phyloP scores from a whole-genome alignment of 139 green algal species.

The Chlorella vulgaris region DNA sequence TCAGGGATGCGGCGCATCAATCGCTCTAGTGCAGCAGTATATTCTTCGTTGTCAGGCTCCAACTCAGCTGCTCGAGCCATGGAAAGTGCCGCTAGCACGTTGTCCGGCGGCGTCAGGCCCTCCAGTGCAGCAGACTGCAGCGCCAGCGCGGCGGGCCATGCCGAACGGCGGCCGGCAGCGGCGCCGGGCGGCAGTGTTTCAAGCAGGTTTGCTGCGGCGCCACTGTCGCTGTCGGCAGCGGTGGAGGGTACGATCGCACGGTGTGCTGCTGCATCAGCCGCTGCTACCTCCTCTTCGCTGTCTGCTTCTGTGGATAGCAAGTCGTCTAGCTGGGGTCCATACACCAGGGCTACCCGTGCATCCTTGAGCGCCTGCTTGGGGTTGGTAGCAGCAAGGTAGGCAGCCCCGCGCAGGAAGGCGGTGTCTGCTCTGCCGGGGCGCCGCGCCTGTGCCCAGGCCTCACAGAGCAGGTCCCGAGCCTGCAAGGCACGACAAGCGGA shows the following conservation, averaged over 20 bases:
- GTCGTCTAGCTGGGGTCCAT: conserved; percentile 25
- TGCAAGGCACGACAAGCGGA: too few relatives aligned
- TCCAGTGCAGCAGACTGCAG: conserved; percentile 40
- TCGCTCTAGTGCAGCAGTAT: conserved; percentile 33
- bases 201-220: not conserved
- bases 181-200: not conserved
- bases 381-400: conserved; percentile 30
- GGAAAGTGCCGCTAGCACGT: conserved; percentile 34
- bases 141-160: conserved; percentile 40
- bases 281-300: not conserved
- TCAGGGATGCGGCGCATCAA: conserved; percentile 53
- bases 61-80: conserved; percentile 15
- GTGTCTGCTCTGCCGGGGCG: conserved; percentile 24
- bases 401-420: conserved; percentile 31
- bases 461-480: conserved; percentile 28
- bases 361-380: conserved; percentile 36
- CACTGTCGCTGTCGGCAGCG: not conserved
- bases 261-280: not conserved
- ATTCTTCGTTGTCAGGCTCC: not conserved
- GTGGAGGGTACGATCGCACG: not conserved
- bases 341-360: conserved; percentile 24
- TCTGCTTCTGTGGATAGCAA: not conserved
- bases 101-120: conserved; percentile 28
- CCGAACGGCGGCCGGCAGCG: not conserved
- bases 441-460: conserved; percentile 14